Base-by-base conservation (phyloP, 306 rosid genomes). In the Sphenostylis stenocarpa region DNA sequence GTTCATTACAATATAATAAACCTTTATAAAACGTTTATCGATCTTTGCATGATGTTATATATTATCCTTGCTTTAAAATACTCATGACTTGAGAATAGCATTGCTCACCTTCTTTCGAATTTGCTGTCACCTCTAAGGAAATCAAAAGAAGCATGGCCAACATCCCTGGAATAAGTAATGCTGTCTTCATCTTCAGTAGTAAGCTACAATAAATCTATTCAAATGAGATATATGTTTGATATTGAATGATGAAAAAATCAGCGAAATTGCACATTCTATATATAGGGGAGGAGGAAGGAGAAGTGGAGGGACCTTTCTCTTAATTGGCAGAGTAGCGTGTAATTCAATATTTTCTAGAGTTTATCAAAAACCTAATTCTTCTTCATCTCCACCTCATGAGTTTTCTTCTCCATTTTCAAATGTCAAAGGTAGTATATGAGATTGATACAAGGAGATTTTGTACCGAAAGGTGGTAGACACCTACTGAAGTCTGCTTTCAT, bases 301-400 rank as follows among this genome's bases (percentile, higher is more conserved):
- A 21, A 9, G 0, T 20, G n/a, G n/a, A 17, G 58, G 44, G 28
- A 4, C 21, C 23, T 7, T 20, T 14, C 14, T 2, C 2, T 34
- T 61, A 1, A 70, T 71, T 78, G 66, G 53, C 45, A 47, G 3
- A 21, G 17, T 28, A 11, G 20, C 36, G 1, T 36, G 61, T 61
- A 79, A 79, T 78, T 61, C 72, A 24, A 1, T 70, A 47, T 58
- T 69, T 47, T 78, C 76, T 57, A 31, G 9, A 69, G 38, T 45
- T 45, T 23, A 15, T 1, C 13, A 16, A 12, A 26, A 71, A 13
- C 15, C 0, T 10, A 33, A 1, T 49, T 13, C 20, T 33, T 49
- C 47, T 70, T 31, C 7, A 15, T 4, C 60, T 10, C 17, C n/a
- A 31, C 29, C 57, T 28, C 3, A n/a, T n/a, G n/a, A n/a, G n/a